Base-by-base conservation (phyloP, 768 basidiomycete species). In the Leccinum disarticulatum region DNA sequence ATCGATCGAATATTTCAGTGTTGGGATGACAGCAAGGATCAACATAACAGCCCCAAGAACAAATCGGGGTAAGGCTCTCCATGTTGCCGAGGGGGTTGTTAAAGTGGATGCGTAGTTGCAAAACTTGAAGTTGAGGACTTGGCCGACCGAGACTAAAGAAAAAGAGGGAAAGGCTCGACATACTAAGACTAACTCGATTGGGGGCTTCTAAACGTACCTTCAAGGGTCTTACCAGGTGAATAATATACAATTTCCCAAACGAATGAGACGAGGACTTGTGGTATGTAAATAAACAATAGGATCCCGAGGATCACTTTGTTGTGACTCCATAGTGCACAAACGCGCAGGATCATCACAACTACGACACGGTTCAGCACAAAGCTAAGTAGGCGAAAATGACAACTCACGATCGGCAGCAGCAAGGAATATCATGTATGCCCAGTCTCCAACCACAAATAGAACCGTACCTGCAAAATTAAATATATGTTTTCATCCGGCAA, bases 261-360 rank as follows among this genome's bases (percentile, higher is more conserved):
- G 19, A 22, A 10, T 6, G 52, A 52, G 30, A 35, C 31, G 30
- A 52, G 33, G 10, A 52, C 22, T 52, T 33, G 30, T 19, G 30
- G 52, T 13, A 52, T n/a, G 19, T 52, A 33, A 52, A 52, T 30
- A 19, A 35, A 35, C 33, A 52, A 22, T 10, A 52, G 52, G 33
- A 52, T 22, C 0, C 15, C 30, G 5, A 52, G 52, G 19, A 52
- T 15, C 2, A 17, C 11, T 19, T 19, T 52, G 52, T 31, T 35
- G 19, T 22, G 52, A 52, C 52, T 33, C 52, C 52, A 52, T 33
- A 52, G 19, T 8, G 52, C 52, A 52, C 35, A 52, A 35, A 52
- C 52, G 11, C 52, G 52, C 19, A 33, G 14, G 5, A 52, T 52
- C 52, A 52, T 52, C 52, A 52, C 52, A 13, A 52, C 52, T 52